These are phyloP conservation scores for Ogataea chonburiensis DNA, from an alignment of 805 yeast species.

Conservation along the genomic window DNA sequence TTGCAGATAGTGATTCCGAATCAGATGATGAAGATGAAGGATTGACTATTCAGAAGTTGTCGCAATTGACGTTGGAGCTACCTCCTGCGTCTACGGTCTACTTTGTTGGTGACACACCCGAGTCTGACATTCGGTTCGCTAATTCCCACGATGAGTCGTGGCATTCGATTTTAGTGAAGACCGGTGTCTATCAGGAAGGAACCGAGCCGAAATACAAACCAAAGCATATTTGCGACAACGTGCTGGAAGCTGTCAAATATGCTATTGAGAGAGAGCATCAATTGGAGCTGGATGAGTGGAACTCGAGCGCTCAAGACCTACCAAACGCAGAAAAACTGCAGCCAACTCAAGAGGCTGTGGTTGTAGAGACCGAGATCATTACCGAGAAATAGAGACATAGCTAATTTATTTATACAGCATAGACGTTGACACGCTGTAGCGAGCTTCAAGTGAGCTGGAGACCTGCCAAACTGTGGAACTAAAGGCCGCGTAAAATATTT, in stretches of 20 bases:
- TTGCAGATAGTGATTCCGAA: slow-evolving; percentile 35
- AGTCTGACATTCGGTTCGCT: slow-evolving; percentile 83
- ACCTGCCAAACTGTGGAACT: neutral
- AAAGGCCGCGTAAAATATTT: neutral
- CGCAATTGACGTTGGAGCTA: slow-evolving; percentile 49
- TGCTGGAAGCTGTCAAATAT: slow-evolving; percentile 76
- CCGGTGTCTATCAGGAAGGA: slow-evolving; percentile 84
- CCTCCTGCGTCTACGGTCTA: slow-evolving; percentile 87
- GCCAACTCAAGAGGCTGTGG: slow-evolving; percentile 52
- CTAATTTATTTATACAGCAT: no score
- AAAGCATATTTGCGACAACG: slow-evolving; percentile 68
- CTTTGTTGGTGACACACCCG: slow-evolving; percentile 90
- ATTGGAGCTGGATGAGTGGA: slow-evolving; percentile 74
- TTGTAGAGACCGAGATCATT: slow-evolving; percentile 39
- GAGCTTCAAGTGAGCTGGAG: neutral
- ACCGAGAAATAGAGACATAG: slow-evolving; percentile 8
- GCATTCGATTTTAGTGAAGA: slow-evolving; percentile 81
- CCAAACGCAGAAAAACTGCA: slow-evolving; percentile 27
- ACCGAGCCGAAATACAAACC: slow-evolving; percentile 78
- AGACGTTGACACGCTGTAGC: no score
- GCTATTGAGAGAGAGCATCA: slow-evolving; percentile 81
- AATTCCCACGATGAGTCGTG: slow-evolving; percentile 82
- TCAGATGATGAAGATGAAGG: slow-evolving; percentile 37
- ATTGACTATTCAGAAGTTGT: slow-evolving; percentile 44
- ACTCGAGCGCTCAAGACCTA: slow-evolving; percentile 36